A percentile compares a stretch with the other conserved stretches of the same genome.
Evolutionary conservation across 495 filamentous ascomycete genomes (phyloP).

Genomic region (Xanthoparmelia taractica): DNA sequence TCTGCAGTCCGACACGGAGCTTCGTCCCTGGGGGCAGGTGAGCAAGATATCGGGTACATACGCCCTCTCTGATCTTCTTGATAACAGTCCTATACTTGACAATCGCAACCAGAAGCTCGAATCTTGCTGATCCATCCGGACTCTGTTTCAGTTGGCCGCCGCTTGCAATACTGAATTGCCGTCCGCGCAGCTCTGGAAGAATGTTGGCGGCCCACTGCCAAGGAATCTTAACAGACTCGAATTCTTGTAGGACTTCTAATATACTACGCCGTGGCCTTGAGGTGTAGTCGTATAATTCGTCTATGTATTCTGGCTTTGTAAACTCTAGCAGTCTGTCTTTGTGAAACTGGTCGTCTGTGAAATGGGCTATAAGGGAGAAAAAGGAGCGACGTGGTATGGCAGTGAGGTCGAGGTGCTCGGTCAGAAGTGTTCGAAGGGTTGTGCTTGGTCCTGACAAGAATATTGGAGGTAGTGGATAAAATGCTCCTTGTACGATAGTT

Average conservation of each 20-base stretch:
- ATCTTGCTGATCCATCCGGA: conserved; percentile 36
- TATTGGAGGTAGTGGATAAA: conserved; percentile 23
- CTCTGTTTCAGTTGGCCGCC: conserved; percentile 49
- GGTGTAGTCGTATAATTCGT: conserved; percentile 94
- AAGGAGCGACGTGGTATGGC: conserved; percentile 83
- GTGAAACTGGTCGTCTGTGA: conserved; percentile 62
- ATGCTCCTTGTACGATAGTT: conserved; percentile 10
- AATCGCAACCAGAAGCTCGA: conserved; percentile 82
- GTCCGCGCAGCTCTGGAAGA: conserved; percentile 65
- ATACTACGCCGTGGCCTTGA: conserved; percentile 86
- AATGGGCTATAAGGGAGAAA: conserved; percentile 65
- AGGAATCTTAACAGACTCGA: conserved; percentile 74
- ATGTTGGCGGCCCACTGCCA: conserved; percentile 60
- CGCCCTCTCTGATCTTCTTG: conserved; percentile 73
- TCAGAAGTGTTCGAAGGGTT: conserved; percentile 69
- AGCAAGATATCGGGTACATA: conserved; percentile 82
- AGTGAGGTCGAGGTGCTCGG: conserved; percentile 77
- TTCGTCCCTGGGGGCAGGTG: conserved; percentile 49
- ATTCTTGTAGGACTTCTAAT: conserved; percentile 85
- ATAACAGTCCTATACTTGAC: conserved; percentile 88
- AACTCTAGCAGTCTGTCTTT: conserved; percentile 80
- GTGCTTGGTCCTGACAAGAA: conserved; percentile 28
- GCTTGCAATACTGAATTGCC: conserved; percentile 85
- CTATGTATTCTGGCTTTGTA: conserved; percentile 61
- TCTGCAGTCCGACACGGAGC: conserved; percentile 52